Evolutionary conservation across 805 yeast genomes (phyloP).

Genomic region (Maudiozyma serrabonitensis): DNA sequence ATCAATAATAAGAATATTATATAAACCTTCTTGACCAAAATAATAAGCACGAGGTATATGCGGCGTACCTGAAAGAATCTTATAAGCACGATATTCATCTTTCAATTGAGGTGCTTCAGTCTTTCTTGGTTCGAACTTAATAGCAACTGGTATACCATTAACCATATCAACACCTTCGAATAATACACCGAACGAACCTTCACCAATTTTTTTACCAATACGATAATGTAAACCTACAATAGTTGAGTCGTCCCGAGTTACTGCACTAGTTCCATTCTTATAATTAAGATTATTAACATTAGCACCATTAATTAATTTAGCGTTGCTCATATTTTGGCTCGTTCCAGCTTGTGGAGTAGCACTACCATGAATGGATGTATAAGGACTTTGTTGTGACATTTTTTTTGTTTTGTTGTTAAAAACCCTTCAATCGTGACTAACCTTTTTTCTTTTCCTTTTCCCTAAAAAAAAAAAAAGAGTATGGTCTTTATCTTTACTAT

Average conservation of each 20-base stretch:
- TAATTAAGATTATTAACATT: not conserved
- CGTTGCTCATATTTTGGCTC: constrained; percentile 4
- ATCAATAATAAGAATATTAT: constrained; percentile 68
- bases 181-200: constrained; percentile 95
- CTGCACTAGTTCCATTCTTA: too few relatives aligned
- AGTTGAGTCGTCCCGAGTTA: constrained; percentile 7
- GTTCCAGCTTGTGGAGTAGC: not conserved
- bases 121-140: constrained; percentile 76
- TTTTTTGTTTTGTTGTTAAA: too few relatives aligned
- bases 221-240: constrained; percentile 90
- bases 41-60: constrained; percentile 81
- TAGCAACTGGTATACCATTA: constrained; percentile 89
- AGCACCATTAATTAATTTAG: constrained; percentile 11
- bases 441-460: too few relatives aligned
- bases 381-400: constrained; percentile 1
- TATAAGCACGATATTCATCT: constrained; percentile 73
- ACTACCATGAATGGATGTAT: not conserved
- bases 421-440: too few relatives aligned
- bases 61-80: constrained; percentile 53
- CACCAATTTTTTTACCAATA: constrained; percentile 96
- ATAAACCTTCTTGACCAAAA: constrained; percentile 79
- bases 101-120: constrained; percentile 78
- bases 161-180: constrained; percentile 92
- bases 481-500: too few relatives aligned
- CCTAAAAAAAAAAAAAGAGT: too few relatives aligned